Evolutionary conservation across 768 basidiomycete genomes (phyloP).

Genomic region (Pulveroboletus sp.): DNA sequence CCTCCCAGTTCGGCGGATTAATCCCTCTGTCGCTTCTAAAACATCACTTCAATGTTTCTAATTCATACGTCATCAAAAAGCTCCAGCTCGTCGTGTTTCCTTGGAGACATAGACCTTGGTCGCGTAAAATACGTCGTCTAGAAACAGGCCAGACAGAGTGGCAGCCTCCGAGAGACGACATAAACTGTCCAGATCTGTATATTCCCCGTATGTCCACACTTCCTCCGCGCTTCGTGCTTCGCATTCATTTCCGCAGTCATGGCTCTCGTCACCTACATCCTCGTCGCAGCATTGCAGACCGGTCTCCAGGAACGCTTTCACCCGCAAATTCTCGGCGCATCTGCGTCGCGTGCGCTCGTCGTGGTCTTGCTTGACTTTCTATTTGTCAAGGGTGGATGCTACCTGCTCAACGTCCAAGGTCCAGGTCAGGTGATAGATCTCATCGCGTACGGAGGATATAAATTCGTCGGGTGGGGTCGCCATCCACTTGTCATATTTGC

Average conservation of each 20-base stretch:
- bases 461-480: conserved; percentile 85
- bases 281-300: conserved; percentile 80
- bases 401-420: conserved; percentile 84
- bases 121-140: conserved; percentile 61
- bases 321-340: conserved; percentile 85
- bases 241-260: conserved; percentile 56
- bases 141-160: conserved; percentile 71
- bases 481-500: background rate
- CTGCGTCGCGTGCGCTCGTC: conserved; percentile 78
- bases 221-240: background rate
- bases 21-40: conserved; percentile 78
- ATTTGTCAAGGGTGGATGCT: conserved; percentile 89
- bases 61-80: conserved; percentile 92
- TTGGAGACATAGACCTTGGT: conserved; percentile 90
- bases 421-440: conserved; percentile 73
- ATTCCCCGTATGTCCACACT: conserved; percentile 67
- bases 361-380: conserved; percentile 88
- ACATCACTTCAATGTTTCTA: conserved; percentile 94
- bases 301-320: conserved; percentile 83
- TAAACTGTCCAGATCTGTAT: conserved; percentile 95
- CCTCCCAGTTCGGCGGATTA: conserved; percentile 67
- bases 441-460: conserved; percentile 93
- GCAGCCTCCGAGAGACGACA: conserved; percentile 87
- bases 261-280: conserved; percentile 94
- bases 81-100: conserved; percentile 89